These are phyloP conservation scores for Plicaturopsis crispa DNA, from an alignment of 768 basidiomycete genomes.

Conservation along the genomic window DNA sequence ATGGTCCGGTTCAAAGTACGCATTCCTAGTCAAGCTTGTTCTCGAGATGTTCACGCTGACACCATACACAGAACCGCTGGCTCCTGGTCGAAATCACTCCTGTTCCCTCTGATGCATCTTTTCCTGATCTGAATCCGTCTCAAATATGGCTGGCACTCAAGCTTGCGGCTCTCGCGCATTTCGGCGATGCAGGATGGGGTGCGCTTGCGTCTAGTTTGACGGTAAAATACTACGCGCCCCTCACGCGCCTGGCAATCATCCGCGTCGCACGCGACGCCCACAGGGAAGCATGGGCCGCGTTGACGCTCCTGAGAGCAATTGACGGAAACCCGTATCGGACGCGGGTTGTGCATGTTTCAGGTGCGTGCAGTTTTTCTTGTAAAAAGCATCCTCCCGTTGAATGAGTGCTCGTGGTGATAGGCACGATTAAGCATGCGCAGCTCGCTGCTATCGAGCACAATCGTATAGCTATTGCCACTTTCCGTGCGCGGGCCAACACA, in stretches of 20 bases:
- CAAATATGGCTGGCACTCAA: conserved; percentile 63
- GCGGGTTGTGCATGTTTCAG: conserved; percentile 74
- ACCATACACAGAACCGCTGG: conserved; percentile 69
- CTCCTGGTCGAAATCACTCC: conserved; percentile 76
- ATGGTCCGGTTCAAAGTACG: conserved; percentile 72
- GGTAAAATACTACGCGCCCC: conserved; percentile 89
- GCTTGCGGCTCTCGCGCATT: conserved; percentile 62
- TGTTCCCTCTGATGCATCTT: conserved; percentile 4
- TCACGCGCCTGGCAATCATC: conserved; percentile 78
- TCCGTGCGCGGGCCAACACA: conserved; percentile 44
- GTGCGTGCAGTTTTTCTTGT: conserved; percentile 30
- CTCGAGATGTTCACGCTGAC: conserved; percentile 4
- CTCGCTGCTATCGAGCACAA: conserved; percentile 71
- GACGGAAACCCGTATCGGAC: conserved; percentile 59
- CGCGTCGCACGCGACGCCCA: conserved; percentile 81
- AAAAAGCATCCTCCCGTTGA: neutral
- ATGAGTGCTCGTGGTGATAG: conserved; percentile 30
- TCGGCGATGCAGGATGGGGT: conserved; percentile 86
- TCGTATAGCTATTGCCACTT: conserved; percentile 60
- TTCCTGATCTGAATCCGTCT: conserved; percentile 42
- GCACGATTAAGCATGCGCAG: conserved; percentile 84
- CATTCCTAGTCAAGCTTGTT: neutral
- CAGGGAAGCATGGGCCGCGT: conserved; percentile 69
- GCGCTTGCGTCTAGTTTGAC: conserved; percentile 62
- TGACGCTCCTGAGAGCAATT: conserved; percentile 62